phyloP scores from a whole-genome alignment of 164 flowering plant genomes.

The Echeveria elegans region DNA sequence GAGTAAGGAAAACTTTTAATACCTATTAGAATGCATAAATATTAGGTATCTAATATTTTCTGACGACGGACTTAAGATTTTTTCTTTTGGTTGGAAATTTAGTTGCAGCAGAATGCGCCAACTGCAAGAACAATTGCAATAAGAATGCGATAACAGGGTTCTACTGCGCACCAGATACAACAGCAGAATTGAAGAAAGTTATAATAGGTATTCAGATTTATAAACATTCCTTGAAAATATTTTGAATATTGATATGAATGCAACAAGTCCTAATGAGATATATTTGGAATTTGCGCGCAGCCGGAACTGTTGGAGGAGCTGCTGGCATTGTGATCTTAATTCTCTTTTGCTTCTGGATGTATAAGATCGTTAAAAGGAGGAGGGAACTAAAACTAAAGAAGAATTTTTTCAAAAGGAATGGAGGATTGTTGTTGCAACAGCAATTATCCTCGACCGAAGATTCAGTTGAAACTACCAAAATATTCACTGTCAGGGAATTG shows the following conservation, averaged over 20 bases:
- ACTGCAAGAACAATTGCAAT: background rate
- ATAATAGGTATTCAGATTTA: background rate
- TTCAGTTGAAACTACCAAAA: background rate
- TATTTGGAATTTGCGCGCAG: background rate
- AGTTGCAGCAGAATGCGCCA: background rate
- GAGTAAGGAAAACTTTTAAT: background rate
- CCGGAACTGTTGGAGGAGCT: background rate
- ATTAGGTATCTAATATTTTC: no score
- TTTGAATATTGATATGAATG: no score
- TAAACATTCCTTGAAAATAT: background rate
- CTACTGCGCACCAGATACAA: background rate
- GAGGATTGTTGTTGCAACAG: constrained; percentile 15
- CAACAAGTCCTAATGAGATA: background rate
- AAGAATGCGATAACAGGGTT: no score
- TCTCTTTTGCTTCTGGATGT: background rate
- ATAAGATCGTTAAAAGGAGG: background rate
- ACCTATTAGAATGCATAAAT: no score
- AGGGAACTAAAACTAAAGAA: constrained; percentile 1
- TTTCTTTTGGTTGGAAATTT: no score
- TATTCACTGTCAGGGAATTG: constrained; percentile 10
- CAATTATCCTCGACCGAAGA: background rate
- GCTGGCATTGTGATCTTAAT: background rate
- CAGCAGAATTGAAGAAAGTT: background rate
- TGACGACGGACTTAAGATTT: no score
- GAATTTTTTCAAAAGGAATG: constrained; percentile 1